Percentiles rank a stretch among this genome's conserved stretches.
These are phyloP conservation scores for Dothistroma pini DNA, from an alignment of 2,329 filamentous ascomycete genomes.

Conservation along the genomic window DNA sequence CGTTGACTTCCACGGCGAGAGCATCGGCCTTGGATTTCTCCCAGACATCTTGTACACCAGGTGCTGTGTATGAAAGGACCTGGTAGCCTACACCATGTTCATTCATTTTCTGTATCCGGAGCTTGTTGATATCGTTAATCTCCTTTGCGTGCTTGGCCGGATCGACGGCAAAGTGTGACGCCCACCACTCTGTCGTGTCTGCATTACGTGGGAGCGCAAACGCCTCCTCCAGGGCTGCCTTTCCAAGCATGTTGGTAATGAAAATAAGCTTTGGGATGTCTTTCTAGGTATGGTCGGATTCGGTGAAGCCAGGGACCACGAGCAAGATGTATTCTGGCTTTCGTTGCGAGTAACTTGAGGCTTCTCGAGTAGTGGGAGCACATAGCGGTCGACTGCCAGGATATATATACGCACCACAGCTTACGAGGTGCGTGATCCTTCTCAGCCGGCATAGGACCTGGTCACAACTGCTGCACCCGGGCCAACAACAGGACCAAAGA, in stretches of 20 bases:
- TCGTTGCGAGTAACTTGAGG: not conserved
- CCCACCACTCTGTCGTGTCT: constrained; percentile 60
- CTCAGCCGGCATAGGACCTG: not conserved
- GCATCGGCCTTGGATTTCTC: constrained; percentile 43
- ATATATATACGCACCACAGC: not conserved
- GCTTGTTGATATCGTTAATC: constrained; percentile 49
- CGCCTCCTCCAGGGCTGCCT: constrained; percentile 60
- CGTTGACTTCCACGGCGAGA: constrained; percentile 46
- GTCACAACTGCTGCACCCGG: no score
- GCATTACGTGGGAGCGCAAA: constrained; percentile 58
- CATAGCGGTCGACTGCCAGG: not conserved
- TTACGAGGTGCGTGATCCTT: not conserved
- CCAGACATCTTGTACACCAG: constrained; percentile 48
- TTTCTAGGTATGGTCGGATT: not conserved
- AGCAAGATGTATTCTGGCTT: not conserved
- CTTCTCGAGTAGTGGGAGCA: not conserved
- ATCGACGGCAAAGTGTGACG: constrained; percentile 56
- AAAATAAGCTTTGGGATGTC: not conserved
- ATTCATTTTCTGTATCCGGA: constrained; percentile 43
- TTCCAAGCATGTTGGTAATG: constrained; percentile 52
- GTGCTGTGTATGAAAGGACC: constrained; percentile 48
- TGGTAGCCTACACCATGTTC: constrained; percentile 47
- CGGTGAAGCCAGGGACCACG: not conserved
- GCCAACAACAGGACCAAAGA: not conserved
- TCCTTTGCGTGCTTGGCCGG: constrained; percentile 55